phyloP scores from a whole-genome alignment of 1,284 basidiomycete species.

The Ustilago sp. region DNA sequence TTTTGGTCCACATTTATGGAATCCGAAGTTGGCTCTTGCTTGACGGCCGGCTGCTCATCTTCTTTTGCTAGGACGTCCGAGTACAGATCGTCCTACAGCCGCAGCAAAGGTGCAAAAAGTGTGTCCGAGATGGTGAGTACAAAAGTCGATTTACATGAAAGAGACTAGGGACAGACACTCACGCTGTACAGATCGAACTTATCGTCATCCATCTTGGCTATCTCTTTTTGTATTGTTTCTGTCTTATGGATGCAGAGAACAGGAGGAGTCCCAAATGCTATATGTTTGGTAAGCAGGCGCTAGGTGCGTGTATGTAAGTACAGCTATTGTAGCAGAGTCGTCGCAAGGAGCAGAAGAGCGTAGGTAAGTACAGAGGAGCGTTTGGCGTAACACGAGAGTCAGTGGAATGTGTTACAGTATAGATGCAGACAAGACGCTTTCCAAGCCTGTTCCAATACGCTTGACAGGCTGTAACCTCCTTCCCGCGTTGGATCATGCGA shows the following conservation, averaged over 20 bases:
- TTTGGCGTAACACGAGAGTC: not conserved
- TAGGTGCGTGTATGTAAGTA: not conserved
- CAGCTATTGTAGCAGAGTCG: not conserved
- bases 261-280: not conserved
- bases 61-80: conserved; percentile 46
- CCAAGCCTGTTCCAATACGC: too few relatives aligned
- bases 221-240: not conserved
- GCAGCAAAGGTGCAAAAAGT: not conserved
- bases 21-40: conserved; percentile 20
- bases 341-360: too few relatives aligned
- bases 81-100: conserved; percentile 54
- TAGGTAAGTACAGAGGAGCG: not conserved
- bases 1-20: conserved; percentile 5
- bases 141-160: not conserved
- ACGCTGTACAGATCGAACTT: conserved; percentile 61
- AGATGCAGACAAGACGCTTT: too few relatives aligned
- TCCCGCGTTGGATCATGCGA: not conserved
- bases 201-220: conserved; percentile 51
- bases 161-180: conserved; percentile 19
- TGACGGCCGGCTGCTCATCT: conserved; percentile 27
- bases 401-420: not conserved
- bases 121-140: not conserved
- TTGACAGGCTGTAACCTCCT: too few relatives aligned
- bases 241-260: conserved; percentile 1
- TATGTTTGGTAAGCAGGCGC: not conserved